Base-by-base conservation (phyloP, 495 filamentous ascomycete genomes). In the Talaromyces nanjingensis region DNA sequence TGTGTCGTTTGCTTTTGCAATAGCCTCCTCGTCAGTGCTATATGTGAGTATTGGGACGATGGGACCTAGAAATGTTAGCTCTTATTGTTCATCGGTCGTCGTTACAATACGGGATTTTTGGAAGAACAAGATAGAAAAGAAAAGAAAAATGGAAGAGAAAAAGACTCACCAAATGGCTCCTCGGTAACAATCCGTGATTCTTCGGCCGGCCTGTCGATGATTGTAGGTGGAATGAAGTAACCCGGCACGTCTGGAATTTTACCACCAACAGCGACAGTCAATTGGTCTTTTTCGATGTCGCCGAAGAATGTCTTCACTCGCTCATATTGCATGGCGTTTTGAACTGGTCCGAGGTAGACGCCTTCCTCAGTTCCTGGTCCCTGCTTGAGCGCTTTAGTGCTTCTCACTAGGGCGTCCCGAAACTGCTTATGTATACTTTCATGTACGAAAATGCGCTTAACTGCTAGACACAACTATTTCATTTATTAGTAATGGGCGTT, bases 361-460 rank as follows among this genome's bases (percentile, higher is more conserved):
- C 76, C 77, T 7, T 71, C 59, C 3, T 74, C 67, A 14, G 69
- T 71, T 4, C 79, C 79, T 16, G 79, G 75, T 34, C 81, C 77
- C 2, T 82, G 75, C 34, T 76, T 74, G 60, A 84, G 77, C 14
- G 63, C 69, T 68, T 85, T 81, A 14, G 84, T 81, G 68, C 83
- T 84, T 14, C 79, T 68, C 34, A 87, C 76, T 63, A 90, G 74
- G 6, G 74, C 73, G 9, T 77, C 69, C 8, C 86, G 70, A 73
- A 91, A 90, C 39, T 74, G 68, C 39, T 87, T 81, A 72, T 89
- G 90, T 66, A 89, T 86, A 16, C 73, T 76, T 66, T 89, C 82
- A 73, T 90, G 88, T 24, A 91, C 81, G 69, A 89, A 90, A 64
- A 91, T 76, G 6, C 88, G 81, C 71, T 90, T 90, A 37, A 82